Percentiles rank a stretch among this genome's conserved stretches.
These are phyloP conservation scores for Penicillium maclennaniae DNA, from an alignment of 495 filamentous ascomycete species.

Conservation along the genomic window DNA sequence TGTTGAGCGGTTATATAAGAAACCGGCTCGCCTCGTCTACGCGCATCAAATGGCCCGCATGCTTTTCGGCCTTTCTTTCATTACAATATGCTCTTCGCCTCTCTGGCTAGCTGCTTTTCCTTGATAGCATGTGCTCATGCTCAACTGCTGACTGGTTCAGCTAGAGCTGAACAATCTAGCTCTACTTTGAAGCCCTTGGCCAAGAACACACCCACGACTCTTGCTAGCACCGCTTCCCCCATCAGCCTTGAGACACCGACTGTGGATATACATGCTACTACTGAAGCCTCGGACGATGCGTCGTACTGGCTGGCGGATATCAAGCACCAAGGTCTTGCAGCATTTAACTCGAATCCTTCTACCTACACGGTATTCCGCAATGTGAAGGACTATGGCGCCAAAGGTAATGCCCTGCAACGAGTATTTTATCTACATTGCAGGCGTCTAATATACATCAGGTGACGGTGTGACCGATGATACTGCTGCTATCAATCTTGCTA, in stretches of 20 bases:
- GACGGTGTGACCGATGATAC: constrained; percentile 68
- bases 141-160: constrained; percentile 19
- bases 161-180: constrained; percentile 18
- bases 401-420: constrained; percentile 29
- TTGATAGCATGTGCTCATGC: constrained; percentile 21
- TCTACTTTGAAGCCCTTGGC: constrained; percentile 16
- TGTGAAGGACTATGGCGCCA: constrained; percentile 68
- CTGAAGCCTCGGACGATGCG: constrained; percentile 22
- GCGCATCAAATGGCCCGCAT: neutral
- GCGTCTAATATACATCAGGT: constrained; percentile 17
- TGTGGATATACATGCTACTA: neutral
- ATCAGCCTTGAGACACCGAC: neutral
- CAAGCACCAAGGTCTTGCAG: constrained; percentile 57
- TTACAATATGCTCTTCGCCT: constrained; percentile 19
- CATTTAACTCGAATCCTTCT: constrained; percentile 50
- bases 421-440: neutral
- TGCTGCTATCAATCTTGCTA: constrained; percentile 59
- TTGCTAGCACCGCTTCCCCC: constrained; percentile 9
- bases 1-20: constrained; percentile 9
- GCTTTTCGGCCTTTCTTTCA: neutral
- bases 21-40: neutral
- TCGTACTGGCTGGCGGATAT: constrained; percentile 69
- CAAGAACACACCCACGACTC: constrained; percentile 12
- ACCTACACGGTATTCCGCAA: constrained; percentile 72
- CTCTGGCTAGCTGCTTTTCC: constrained; percentile 6